These are phyloP conservation scores for Artemisia argyi DNA, from an alignment of 129 eudicot species.

Conservation along the genomic window DNA sequence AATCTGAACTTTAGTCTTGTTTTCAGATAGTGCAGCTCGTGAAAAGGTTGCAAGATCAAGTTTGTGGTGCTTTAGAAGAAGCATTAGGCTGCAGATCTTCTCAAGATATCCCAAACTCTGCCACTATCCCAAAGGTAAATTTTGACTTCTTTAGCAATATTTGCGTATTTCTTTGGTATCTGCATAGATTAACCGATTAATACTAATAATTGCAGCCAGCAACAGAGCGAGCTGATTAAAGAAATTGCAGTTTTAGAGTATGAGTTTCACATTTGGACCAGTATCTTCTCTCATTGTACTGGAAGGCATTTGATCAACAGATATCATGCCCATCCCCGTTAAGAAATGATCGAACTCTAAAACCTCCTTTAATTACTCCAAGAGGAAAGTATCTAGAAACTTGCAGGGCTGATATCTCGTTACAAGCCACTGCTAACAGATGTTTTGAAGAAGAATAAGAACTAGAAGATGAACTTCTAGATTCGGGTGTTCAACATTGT, in stretches of 20 bases:
- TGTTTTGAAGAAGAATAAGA: conserved; percentile 19
- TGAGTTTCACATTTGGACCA: conserved; percentile 83
- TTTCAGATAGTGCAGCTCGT: conserved; percentile 76
- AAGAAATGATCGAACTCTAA: conserved; percentile 36
- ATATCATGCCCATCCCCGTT: conserved; percentile 52
- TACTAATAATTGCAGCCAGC: conserved; percentile 60
- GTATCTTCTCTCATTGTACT: conserved; percentile 77
- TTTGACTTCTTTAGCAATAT: background rate
- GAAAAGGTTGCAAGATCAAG: conserved; percentile 72
- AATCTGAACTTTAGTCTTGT: background rate
- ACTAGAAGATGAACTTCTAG: conserved; percentile 38
- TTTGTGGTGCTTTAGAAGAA: conserved; percentile 68
- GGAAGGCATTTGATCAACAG: conserved; percentile 74
- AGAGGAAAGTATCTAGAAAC: no score
- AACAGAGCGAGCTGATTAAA: conserved; percentile 60
- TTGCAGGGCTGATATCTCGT: conserved; percentile 45
- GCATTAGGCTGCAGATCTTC: conserved; percentile 59
- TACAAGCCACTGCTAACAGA: conserved; percentile 21
- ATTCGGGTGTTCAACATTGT: conserved; percentile 65
- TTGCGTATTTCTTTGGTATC: background rate
- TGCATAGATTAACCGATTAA: background rate
- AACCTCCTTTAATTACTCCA: conserved; percentile 54
- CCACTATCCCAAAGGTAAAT: conserved; percentile 66
- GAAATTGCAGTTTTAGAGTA: conserved; percentile 75
- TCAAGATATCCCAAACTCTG: conserved; percentile 32